Percentiles rank a stretch among this genome's conserved stretches.
phyloP scores from a whole-genome alignment of 2,329 filamentous ascomycete genomes.

The Penicillium sp. region DNA sequence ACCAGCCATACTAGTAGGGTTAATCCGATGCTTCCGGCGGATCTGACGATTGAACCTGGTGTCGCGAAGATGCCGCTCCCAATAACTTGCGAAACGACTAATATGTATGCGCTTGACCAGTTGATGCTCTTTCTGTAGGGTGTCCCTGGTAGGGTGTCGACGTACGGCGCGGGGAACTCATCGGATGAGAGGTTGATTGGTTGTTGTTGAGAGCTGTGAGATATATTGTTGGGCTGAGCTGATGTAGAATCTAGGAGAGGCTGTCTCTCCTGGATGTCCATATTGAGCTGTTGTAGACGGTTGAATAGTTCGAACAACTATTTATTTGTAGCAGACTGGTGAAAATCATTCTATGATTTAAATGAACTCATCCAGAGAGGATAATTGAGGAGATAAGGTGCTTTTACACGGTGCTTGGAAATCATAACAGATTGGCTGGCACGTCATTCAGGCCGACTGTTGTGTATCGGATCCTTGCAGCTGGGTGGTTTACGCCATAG shows the following conservation, averaged over 20 bases:
- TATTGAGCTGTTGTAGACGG: conserved; percentile 1
- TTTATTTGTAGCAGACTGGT: background rate
- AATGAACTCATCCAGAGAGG: background rate
- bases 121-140: conserved; percentile 58
- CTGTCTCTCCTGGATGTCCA: conserved; percentile 22
- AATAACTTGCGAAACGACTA: conserved; percentile 67
- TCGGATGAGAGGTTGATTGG: background rate
- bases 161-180: conserved; percentile 19
- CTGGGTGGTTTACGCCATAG: background rate
- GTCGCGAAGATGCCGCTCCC: conserved; percentile 72
- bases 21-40: conserved; percentile 65
- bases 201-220: background rate
- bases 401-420: conserved; percentile 16
- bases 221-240: background rate
- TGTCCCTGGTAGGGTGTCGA: conserved; percentile 50
- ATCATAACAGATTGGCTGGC: conserved; percentile 19
- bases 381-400: background rate
- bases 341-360: background rate
- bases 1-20: conserved; percentile 62
- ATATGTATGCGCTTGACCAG: conserved; percentile 64
- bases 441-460: conserved; percentile 30
- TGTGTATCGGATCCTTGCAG: conserved; percentile 22
- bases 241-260: conserved; percentile 18
- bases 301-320: background rate
- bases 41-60: conserved; percentile 64